Evolutionary conservation across 208 protist species (phyloP).

Genomic region (Paratrypanosoma confusum): DNA sequence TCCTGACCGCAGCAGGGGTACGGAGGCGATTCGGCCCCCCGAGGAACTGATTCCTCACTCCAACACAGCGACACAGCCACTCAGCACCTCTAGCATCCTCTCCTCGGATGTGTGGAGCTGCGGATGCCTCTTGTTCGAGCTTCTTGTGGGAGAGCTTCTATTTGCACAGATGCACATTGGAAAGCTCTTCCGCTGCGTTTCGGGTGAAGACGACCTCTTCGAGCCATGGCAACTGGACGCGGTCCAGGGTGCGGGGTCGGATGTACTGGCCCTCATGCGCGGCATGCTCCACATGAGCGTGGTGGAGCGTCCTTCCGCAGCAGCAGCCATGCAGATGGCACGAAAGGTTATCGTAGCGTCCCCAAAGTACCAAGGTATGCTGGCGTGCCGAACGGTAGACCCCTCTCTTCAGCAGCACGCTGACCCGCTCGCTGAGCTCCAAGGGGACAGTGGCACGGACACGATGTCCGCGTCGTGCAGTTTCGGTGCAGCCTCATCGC

Average conservation of each 20-base stretch:
- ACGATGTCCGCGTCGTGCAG: too few relatives aligned
- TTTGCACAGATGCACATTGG: conserved; percentile 58
- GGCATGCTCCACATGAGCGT: conserved; percentile 48
- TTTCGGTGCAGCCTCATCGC: too few relatives aligned
- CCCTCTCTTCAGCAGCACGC: background rate
- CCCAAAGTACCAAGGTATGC: background rate
- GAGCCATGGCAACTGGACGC: conserved; percentile 23
- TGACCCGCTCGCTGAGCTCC: too few relatives aligned
- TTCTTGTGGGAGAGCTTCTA: conserved; percentile 69
- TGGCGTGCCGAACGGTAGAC: background rate
- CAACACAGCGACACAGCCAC: background rate
- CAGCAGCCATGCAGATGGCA: conserved; percentile 46
- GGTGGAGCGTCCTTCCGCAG: conserved; percentile 42
- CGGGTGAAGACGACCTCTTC: conserved; percentile 5
- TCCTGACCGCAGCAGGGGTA: conserved; percentile 43
- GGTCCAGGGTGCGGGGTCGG: conserved; percentile 21
- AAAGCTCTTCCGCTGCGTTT: conserved; percentile 30
- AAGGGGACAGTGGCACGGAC: too few relatives aligned
- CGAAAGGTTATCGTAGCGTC: conserved; percentile 24
- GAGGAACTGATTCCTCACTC: conserved; percentile 28
- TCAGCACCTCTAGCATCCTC: conserved; percentile 4
- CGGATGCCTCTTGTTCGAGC: conserved; percentile 74
- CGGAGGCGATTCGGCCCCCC: conserved; percentile 73
- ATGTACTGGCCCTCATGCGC: conserved; percentile 41
- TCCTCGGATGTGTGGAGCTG: conserved; percentile 75